Base-by-base conservation (phyloP, 441 rosid genomes). In the Gossypium aridum region DNA sequence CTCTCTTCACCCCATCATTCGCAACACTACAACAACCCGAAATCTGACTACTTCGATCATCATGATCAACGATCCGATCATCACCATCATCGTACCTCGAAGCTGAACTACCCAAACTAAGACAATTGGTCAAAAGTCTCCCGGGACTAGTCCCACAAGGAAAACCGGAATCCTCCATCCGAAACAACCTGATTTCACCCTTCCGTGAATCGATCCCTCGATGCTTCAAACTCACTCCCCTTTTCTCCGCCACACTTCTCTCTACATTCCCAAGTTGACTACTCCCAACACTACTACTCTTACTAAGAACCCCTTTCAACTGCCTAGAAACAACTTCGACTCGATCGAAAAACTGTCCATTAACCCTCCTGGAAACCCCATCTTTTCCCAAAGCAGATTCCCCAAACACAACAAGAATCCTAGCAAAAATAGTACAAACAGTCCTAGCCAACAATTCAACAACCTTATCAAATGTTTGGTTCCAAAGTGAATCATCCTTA, bases 401-500 rank as follows among this genome's bases (percentile, higher is more conserved):
- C 14, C 94, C 97, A 17, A 93, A 93, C 20, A 83, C 97, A 54
- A 67, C 77, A 59, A 85, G 86, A 79, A 96, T 87, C 82, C 89
- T 89, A 6, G 93, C 93, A 59, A 87, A 96, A 72, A 96, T 83
- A 0, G 99, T 96, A 63, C 98, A 96, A 5, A 92, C 89, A 0
- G 97, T 96, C 81, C 99, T 87, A 0, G 90, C 98, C 80, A 96
- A 75, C 88, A 96, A 77, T 85, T 93, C 97, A 12, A 96, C 94
- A 39, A 88, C 92, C 81, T 96, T 96, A 81, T 96, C 99, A 77
- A 78, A 90, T 12, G 91, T 89, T 78, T 93, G 97, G 61, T 82
- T 92, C 99, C 99, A 96, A 39, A 96, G 86, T 0, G 98, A 93
- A 80, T 88, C 83, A 66, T 96, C 98, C 84, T 88, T 87, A 47